Base-by-base conservation (phyloP, 2,329 filamentous ascomycete species). In the Fusarium azukiicola region DNA sequence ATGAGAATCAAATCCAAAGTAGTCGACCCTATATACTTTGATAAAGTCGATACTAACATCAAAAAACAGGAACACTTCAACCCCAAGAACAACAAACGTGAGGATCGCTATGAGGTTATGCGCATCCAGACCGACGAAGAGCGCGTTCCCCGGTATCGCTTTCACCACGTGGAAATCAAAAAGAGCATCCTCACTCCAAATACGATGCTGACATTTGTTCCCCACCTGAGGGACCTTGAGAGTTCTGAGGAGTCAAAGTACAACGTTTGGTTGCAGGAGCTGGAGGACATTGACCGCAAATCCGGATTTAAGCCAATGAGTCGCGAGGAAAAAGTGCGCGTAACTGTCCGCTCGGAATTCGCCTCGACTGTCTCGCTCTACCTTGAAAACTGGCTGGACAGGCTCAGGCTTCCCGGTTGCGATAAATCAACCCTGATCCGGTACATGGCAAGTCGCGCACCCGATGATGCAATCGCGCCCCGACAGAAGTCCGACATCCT, bases 161-260 rank as follows among this genome's bases (percentile, higher is more conserved):
- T 93, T 77, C 92, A 94, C 79, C 91, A 93, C 74, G 90, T 93
- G 49, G 91, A 93, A 81, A 92, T 94, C 68, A 89, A 87, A 81
- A 93, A 91, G 82, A 94, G 93, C 72, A 90, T 94, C 47, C 87
- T 93, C 42, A 92, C 92, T 1, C 91, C 92, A 6, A 93, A 93
- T 80, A 93, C 92, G 2, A 92, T 92, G 87, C 87, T 93, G 69
- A 93, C 91, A 44, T 94, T 93, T 81, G 91, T 93, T 19, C 92
- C 92, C 19, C 92, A 93, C 83, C 84, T 94, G 67, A 89, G 91
- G 69, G 92, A 94, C 76, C 86, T 94, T 40, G 90, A 92, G 63
- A 90, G 90, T 36, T 89, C 90, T n/a, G 92, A 93, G 80, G 92
- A 93, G 80, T 86, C 87, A 19, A 89, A 90, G 74, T 93, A 93